Base-by-base conservation (phyloP, 768 basidiomycete genomes). In the Cystobasidium onofrii region DNA sequence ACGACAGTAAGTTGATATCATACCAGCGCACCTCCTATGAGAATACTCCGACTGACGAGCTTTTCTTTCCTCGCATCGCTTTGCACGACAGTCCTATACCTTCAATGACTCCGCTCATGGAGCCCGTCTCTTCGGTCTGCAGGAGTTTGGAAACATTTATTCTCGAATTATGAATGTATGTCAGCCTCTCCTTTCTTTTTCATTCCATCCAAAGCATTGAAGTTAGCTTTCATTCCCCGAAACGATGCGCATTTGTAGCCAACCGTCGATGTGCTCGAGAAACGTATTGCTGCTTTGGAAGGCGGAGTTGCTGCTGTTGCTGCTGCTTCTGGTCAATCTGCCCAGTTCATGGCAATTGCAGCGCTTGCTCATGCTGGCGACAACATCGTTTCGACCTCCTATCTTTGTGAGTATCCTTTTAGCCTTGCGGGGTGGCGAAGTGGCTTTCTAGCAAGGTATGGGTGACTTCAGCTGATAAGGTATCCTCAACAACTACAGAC, bases 281-380 rank as follows among this genome's bases (percentile, higher is more conserved):
- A 87, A 71, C 86, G 90, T 7, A 87, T 91, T 31, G 87, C 89
- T 2, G 88, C 88, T 0, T 84, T 91, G n/a, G 90, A 92, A 80
- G 88, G 89, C 13, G 90, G 90, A 29, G 83, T 83, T 0, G 89
- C 89, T 0, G 90, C 90, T 6, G 84, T 91, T 1, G 90, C 90
- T 1, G 84, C 87, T 0, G 79, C 84, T 3, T 82, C 89, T 1
- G 90, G 90, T 0, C 89, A 90, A 79, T 83, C 88, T 7, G 90
- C 90, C 0, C 89, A 91, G 77, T 89, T 90, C 81, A 82, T 90
- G 80, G 84, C 89, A 1, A 86, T 90, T 74, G 80, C 85, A 0
- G 84, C 86, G 33, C 1, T 76, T 6, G 77, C 76, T 15, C 23
- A 43, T 13, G 61, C 29, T 6, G 90, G 90, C 0, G 90, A 91